Conservation (phyloP, 768 basidiomycete species). For the Solioccasus polychromus region DNA sequence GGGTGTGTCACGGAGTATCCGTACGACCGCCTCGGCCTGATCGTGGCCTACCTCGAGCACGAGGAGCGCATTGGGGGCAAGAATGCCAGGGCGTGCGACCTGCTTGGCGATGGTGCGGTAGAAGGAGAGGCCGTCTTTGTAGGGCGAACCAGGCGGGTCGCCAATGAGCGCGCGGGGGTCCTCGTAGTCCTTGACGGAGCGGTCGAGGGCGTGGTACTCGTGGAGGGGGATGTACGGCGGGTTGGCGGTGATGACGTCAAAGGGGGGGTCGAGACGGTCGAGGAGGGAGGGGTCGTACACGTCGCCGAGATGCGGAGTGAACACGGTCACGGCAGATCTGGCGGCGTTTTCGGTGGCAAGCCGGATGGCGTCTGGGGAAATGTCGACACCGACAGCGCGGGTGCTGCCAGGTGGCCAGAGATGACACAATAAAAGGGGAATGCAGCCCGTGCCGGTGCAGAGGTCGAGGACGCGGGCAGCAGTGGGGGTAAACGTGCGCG, state of each 20-base stretch:
- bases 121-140: conserved; percentile 55
- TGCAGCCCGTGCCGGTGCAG: conserved; percentile 91
- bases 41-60: conserved; percentile 79
- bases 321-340: conserved; percentile 25
- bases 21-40: conserved; percentile 63
- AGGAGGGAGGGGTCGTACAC: conserved; percentile 34
- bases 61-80: conserved; percentile 52
- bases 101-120: conserved; percentile 71
- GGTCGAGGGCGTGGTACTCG: conserved; percentile 61
- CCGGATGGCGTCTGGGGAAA: conserved; percentile 54
- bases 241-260: conserved; percentile 80
- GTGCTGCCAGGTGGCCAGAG: conserved; percentile 55
- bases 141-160: conserved; percentile 45
- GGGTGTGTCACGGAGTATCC: conserved; percentile 51
- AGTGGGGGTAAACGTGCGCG: conserved; percentile 41
- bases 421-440: conserved; percentile 79
- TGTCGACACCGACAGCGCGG: conserved; percentile 64
- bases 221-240: conserved; percentile 78
- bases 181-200: conserved; percentile 76
- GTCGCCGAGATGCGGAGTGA: conserved; percentile 42
- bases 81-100: conserved; percentile 47
- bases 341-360: conserved; percentile 47
- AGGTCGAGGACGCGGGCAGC: conserved; percentile 65
- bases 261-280: conserved; percentile 42
- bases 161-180: conserved; percentile 81